Conservation (phyloP, 2,329 filamentous ascomycete genomes). For the Arthrobotrys entomopaga region DNA sequence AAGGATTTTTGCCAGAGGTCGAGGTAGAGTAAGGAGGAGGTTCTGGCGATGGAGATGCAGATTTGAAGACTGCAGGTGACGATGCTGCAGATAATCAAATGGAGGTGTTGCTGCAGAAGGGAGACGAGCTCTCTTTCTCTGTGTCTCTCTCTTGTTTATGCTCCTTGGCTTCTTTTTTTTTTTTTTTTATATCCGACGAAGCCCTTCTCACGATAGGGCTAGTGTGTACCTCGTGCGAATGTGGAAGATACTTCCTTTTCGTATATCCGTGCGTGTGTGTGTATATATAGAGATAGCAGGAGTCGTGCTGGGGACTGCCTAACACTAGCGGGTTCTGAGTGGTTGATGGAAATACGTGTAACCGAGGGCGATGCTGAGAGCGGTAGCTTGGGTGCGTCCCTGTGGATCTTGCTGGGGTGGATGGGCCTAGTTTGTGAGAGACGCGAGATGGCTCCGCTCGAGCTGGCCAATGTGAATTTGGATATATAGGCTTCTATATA, state of each 20-base stretch:
- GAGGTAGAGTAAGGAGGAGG: background rate
- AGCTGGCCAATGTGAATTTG: too few relatives aligned
- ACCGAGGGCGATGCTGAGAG: constrained; percentile 35
- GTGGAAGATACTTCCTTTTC: background rate
- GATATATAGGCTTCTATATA: too few relatives aligned
- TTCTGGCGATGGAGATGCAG: constrained; percentile 4
- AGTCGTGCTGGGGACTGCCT: too few relatives aligned
- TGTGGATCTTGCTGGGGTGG: constrained; percentile 7
- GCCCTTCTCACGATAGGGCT: constrained; percentile 17
- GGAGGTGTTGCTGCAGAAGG: too few relatives aligned
- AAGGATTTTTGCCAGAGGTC: constrained; percentile 19
- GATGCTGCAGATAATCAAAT: background rate
- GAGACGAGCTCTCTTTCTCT: too few relatives aligned
- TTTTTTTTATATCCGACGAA: constrained; percentile 10
- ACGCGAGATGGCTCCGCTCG: constrained; percentile 15
- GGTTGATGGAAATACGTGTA: constrained; percentile 39
- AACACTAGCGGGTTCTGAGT: background rate
- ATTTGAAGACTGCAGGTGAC: constrained; percentile 1
- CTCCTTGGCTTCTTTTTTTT: constrained; percentile 6
- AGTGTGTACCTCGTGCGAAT: constrained; percentile 10
- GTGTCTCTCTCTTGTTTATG: background rate
- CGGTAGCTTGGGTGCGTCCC: constrained; percentile 30
- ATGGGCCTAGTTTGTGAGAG: constrained; percentile 14
- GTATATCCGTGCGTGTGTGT: background rate
- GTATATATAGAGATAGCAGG: constrained; percentile 11